Evolutionary conservation across 345 rosid species (phyloP).

Genomic region (Microthlaspi erraticum): DNA sequence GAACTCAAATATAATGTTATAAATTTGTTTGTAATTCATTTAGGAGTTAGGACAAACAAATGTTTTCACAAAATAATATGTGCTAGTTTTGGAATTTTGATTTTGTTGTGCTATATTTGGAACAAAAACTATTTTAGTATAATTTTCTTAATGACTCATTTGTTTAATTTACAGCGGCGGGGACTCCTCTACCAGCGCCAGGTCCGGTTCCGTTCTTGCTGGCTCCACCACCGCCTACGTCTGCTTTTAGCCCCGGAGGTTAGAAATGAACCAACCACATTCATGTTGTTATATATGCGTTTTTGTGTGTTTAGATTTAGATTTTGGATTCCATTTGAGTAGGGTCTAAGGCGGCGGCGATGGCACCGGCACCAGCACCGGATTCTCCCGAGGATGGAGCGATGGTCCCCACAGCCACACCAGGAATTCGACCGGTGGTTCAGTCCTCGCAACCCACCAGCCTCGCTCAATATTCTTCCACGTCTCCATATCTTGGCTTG

Average conservation of each 20-base stretch:
- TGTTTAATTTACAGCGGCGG: conserved; percentile 62
- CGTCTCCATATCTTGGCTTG: conserved; percentile 33
- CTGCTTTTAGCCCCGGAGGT: conserved; percentile 68
- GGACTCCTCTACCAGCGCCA: conserved; percentile 85
- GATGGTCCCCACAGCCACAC: conserved; percentile 20
- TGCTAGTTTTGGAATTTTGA: too few species aligned
- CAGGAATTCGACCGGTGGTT: conserved; percentile 43
- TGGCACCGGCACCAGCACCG: conserved; percentile 17
- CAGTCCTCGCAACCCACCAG: conserved; percentile 41
- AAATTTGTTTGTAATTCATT: too few species aligned
- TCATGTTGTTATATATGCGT: background rate
- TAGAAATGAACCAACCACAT: conserved; percentile 12
- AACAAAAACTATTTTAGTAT: too few species aligned
- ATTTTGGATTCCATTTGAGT: conserved; percentile 11
- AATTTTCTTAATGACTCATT: background rate
- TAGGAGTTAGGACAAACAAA: too few species aligned
- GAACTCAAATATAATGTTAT: too few species aligned
- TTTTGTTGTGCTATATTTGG: too few species aligned
- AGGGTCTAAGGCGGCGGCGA: conserved; percentile 39
- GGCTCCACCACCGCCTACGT: conserved; percentile 54
- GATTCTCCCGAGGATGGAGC: conserved; percentile 18
- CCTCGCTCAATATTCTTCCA: conserved; percentile 29
- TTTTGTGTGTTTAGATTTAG: conserved; percentile 2
- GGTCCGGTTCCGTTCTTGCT: conserved; percentile 71
- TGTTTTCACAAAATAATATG: too few species aligned